Evolutionary conservation across 352 stramenopile genomes (phyloP).

Genomic region (Phytophthora ohioensis): DNA sequence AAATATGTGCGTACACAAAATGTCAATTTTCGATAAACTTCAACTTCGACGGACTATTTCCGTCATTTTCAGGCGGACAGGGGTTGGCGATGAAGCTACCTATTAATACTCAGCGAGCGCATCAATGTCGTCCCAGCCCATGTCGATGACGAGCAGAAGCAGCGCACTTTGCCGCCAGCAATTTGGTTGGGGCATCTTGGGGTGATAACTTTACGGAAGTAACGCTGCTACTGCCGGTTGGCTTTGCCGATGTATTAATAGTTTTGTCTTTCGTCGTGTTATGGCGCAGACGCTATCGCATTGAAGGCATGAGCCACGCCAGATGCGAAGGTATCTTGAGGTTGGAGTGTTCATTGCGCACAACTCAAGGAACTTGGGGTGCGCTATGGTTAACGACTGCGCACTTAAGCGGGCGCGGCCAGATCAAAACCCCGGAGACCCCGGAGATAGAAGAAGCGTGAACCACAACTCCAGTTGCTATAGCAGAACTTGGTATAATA

Average conservation of each 20-base stretch:
- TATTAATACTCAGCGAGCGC: conserved; percentile 10
- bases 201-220: background rate
- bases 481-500: background rate
- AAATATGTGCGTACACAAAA: conserved; percentile 18
- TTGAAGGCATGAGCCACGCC: conserved; percentile 12
- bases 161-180: conserved; percentile 10
- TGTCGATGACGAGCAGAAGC: conserved; percentile 16
- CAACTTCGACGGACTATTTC: conserved; percentile 20
- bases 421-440: background rate
- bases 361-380: background rate
- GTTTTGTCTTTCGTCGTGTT: conserved; percentile 1
- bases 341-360: background rate
- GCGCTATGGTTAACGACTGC: background rate
- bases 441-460: background rate
- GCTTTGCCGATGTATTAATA: background rate
- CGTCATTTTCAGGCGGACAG: background rate
- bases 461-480: background rate
- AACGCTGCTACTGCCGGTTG: background rate
- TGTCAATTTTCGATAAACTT: conserved; percentile 24
- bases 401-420: background rate
- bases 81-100: no score
- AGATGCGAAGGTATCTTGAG: conserved; percentile 12
- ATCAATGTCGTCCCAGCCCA: conserved; percentile 38
- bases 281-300: conserved; percentile 1
- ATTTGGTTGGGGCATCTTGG: background rate